These are phyloP conservation scores for Barnettozyma pratensis DNA, from an alignment of 805 yeast species.

Conservation along the genomic window DNA sequence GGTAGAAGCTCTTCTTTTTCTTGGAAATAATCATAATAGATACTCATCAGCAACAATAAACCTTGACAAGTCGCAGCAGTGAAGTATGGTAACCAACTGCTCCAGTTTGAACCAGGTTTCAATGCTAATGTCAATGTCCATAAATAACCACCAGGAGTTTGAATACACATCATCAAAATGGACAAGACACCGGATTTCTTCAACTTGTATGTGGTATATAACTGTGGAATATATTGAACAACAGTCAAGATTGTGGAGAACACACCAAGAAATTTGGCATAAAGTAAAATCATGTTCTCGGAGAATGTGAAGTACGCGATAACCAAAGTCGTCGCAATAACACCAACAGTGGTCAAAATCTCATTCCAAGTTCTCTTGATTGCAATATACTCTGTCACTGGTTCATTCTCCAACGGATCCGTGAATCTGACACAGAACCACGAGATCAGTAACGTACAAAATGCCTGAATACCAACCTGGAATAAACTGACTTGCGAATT, in stretches of 20 bases:
- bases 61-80: slow-evolving; percentile 69
- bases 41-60: slow-evolving; percentile 53
- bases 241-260: slow-evolving; percentile 59
- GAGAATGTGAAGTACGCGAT: slow-evolving; percentile 23
- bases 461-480: slow-evolving; percentile 61
- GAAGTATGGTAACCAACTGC: slow-evolving; percentile 78
- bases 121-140: slow-evolving; percentile 70
- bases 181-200: slow-evolving; percentile 80
- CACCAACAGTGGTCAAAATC: slow-evolving; percentile 32
- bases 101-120: slow-evolving; percentile 79
- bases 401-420: slow-evolving; percentile 36
- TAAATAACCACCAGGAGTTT: slow-evolving; percentile 83
- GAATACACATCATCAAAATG: slow-evolving; percentile 75
- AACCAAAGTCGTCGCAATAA: slow-evolving; percentile 31
- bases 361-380: slow-evolving; percentile 37
- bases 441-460: slow-evolving; percentile 53
- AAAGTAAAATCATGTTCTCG: slow-evolving; percentile 22
- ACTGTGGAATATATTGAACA: slow-evolving; percentile 76
- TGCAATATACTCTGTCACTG: slow-evolving; percentile 32
- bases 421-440: slow-evolving; percentile 49
- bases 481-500: slow-evolving; percentile 60
- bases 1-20: no score
- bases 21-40: slow-evolving; percentile 32
- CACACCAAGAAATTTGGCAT: slow-evolving; percentile 61
- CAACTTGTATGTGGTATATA: slow-evolving; percentile 59